These are phyloP conservation scores for Solanum ahanhuiri DNA, from an alignment of 257 asterid genomes.

Conservation along the genomic window DNA sequence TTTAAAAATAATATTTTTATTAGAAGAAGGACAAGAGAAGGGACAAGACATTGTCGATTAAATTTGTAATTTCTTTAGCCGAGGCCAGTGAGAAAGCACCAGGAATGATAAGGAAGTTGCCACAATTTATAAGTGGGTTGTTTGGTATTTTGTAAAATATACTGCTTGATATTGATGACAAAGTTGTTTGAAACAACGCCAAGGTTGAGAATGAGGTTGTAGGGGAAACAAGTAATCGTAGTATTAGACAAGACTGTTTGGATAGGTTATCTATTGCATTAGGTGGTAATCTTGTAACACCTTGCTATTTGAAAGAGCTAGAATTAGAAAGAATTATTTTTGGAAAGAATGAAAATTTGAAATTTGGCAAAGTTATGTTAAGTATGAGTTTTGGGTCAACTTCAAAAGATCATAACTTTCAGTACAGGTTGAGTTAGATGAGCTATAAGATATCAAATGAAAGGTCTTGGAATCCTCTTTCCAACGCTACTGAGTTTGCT, in stretches of 20 bases:
- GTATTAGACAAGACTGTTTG: conserved; percentile 26
- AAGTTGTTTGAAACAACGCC: conserved; percentile 79
- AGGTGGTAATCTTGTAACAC: conserved; percentile 39
- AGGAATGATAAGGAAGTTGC: conserved; percentile 93
- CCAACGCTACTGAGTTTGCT: too few species aligned
- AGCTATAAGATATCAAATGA: too few species aligned
- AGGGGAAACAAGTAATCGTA: conserved; percentile 65
- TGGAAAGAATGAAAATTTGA: too few species aligned
- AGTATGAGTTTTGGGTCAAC: too few species aligned
- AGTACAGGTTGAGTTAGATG: too few species aligned
- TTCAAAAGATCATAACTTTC: too few species aligned
- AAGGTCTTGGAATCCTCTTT: too few species aligned
- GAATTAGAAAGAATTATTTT: too few species aligned
- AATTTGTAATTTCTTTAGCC: conserved; percentile 69
- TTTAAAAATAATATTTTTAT: too few species aligned
- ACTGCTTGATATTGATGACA: conserved; percentile 76
- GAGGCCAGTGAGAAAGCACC: conserved; percentile 87
- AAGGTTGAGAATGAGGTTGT: conserved; percentile 66
- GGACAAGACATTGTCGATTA: conserved; percentile 73
- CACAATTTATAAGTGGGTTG: conserved; percentile 56
- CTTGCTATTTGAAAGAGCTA: too few species aligned
- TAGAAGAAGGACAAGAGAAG: too few species aligned
- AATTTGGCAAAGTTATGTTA: too few species aligned
- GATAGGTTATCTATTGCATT: conserved; percentile 19
- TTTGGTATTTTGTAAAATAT: conserved; percentile 64